Base-by-base conservation (phyloP, 768 basidiomycete species). In the Boletus huronensis region DNA sequence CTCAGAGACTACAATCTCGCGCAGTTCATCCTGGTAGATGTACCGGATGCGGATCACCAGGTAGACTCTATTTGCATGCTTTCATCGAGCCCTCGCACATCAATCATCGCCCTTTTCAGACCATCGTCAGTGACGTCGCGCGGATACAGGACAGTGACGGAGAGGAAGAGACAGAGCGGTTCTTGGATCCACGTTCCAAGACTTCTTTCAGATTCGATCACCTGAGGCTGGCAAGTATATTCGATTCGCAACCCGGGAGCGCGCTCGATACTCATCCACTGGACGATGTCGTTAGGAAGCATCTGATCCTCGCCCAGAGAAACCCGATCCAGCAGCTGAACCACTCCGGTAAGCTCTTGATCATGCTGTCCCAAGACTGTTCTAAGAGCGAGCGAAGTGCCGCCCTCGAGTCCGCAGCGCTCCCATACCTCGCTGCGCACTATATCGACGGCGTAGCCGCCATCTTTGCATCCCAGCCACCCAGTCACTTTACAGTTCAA, bases 151-250 rank as follows among this genome's bases (percentile, higher is more conserved):
- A 70, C 40, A 63, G 63, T 9, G 70, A 74, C 34, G 78, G 71
- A 7, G 77, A 76, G 3, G 75, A 72, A 10, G 76, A 76, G 6
- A 73, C 79, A 54, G 85, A 88, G 56, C 77, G 93, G 54, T 96
- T 92, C 69, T 71, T 93, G 58, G 94, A 97, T 70, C 91, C 91
- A 3, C 76, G 88, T 60, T 87, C 87, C 23, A 85, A 85, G 67
- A 83, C 77, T 44, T 87, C 80, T 40, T 98, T 93, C 70, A 72
- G 72, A 11, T 93, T 97, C 65, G 90, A 98, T 70, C 94, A 97
- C 69, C 68, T 96, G 53, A 82, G 80, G 41, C 73, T 95, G 67
- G 94, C 93, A 66, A 58, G 85, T 75, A 48, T 23, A 50, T 58
- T 43, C 53, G 47, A 52, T 56, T 42, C 53, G 39, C 56, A 48